Evolutionary conservation across 2,329 filamentous ascomycete genomes (phyloP).

Genomic region (Coleophoma cylindrospora): DNA sequence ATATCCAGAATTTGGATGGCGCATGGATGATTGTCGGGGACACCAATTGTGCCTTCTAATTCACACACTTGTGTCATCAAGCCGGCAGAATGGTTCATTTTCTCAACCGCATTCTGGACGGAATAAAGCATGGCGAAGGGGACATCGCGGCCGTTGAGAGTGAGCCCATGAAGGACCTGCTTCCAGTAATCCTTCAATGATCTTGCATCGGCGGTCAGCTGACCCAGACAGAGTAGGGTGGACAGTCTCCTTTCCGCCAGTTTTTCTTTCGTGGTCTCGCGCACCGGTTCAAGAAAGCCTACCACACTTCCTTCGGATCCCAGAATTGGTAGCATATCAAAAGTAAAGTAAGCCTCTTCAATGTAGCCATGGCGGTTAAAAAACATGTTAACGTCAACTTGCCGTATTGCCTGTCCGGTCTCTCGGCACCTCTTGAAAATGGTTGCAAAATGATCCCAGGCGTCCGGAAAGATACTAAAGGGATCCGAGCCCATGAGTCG

Average conservation of each 20-base stretch:
- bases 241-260: neutral
- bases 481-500: neutral
- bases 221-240: neutral
- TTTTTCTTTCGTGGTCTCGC: neutral
- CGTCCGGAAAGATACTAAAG: neutral
- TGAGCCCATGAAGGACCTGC: neutral
- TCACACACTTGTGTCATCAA: neutral
- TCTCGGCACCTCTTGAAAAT: neutral
- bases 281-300: neutral
- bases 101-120: neutral
- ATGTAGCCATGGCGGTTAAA: conserved; percentile 1
- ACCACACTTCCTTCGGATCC: neutral
- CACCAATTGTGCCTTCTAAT: neutral
- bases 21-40: neutral
- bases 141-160: neutral
- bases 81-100: neutral
- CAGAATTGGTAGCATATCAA: neutral
- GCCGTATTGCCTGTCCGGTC: neutral
- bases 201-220: neutral
- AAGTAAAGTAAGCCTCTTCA: conserved; percentile 1
- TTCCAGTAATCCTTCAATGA: neutral
- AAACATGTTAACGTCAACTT: conserved; percentile 2
- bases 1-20: neutral
- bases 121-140: neutral
- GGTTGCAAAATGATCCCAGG: neutral